Evolutionary conservation across 805 yeast species (phyloP).

Genomic region (Starmerella lactis-condensi): DNA sequence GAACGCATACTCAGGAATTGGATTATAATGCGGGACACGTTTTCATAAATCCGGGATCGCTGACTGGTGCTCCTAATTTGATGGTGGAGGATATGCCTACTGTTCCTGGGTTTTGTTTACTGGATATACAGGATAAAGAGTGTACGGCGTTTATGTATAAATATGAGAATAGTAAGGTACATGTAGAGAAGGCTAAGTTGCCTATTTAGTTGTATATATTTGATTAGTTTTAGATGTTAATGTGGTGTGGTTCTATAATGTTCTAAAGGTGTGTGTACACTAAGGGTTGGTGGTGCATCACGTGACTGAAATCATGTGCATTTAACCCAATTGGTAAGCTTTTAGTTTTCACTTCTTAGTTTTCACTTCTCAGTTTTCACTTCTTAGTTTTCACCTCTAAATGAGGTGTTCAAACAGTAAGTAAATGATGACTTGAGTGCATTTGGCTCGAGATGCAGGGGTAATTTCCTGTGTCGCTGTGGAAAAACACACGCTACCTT

Average conservation of each 20-base stretch:
- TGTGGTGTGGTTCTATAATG: not conserved
- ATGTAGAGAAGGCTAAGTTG: conserved; percentile 66
- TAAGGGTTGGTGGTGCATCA: not conserved
- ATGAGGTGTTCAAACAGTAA: conserved; percentile 14
- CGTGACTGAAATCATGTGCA: no score
- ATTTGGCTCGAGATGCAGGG: conserved; percentile 85
- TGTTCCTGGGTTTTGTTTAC: conserved; percentile 74
- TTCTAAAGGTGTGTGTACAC: not conserved
- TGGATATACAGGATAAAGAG: conserved; percentile 64
- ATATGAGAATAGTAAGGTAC: conserved; percentile 59
- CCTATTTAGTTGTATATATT: conserved; percentile 1
- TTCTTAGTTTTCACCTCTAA: no score
- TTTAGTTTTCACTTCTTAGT: not conserved
- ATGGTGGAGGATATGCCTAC: conserved; percentile 23
- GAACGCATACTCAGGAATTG: conserved; percentile 82
- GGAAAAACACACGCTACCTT: conserved; percentile 99
- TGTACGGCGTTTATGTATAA: conserved; percentile 79
- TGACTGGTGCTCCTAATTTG: conserved; percentile 73
- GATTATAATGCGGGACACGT: conserved; percentile 82
- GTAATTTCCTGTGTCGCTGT: conserved; percentile 55
- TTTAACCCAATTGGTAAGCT: no score
- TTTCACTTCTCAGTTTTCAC: no score
- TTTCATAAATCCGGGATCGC: conserved; percentile 92
- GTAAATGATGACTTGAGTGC: conserved; percentile 88
- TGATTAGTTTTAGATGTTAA: not conserved